phyloP scores from a whole-genome alignment of 2,329 filamentous ascomycete species.

The Ciborinia camelliae region DNA sequence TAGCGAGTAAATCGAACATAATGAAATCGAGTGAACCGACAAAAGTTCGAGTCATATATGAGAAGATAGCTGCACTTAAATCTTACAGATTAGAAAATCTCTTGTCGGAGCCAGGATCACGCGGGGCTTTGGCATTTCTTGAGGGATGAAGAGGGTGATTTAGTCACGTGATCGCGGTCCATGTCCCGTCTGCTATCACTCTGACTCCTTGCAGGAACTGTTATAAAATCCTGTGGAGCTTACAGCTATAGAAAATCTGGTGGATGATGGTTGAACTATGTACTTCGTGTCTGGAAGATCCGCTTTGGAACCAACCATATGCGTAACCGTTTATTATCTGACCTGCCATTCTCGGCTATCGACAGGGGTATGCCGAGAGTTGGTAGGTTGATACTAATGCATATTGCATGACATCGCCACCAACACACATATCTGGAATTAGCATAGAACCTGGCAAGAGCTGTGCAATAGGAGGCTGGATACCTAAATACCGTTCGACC shows the following conservation, averaged over 20 bases:
- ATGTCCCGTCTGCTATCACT: neutral
- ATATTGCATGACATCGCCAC: slow-evolving; percentile 1
- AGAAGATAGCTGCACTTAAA: neutral
- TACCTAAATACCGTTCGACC: too few species aligned
- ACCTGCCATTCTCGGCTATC: neutral
- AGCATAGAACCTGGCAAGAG: neutral
- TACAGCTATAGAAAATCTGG: neutral
- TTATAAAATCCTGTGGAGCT: neutral
- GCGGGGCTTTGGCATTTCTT: neutral
- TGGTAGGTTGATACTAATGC: neutral
- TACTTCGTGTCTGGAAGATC: neutral
- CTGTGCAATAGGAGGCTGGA: neutral
- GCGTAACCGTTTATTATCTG: neutral
- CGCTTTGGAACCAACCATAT: neutral
- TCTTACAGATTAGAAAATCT: neutral
- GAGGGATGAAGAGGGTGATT: neutral
- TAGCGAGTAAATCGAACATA: neutral
- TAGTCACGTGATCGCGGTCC: neutral
- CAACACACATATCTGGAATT: neutral
- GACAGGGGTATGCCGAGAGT: neutral
- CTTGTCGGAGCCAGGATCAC: neutral
- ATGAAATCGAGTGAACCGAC: neutral
- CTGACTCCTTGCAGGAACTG: neutral
- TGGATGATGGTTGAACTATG: neutral
- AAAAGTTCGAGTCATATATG: neutral